Evolutionary conservation across 192 early-diverging fungal genomes (phyloP), one percentile per base, ranked within the genome.

Genomic region (Dispira simplex): DNA sequence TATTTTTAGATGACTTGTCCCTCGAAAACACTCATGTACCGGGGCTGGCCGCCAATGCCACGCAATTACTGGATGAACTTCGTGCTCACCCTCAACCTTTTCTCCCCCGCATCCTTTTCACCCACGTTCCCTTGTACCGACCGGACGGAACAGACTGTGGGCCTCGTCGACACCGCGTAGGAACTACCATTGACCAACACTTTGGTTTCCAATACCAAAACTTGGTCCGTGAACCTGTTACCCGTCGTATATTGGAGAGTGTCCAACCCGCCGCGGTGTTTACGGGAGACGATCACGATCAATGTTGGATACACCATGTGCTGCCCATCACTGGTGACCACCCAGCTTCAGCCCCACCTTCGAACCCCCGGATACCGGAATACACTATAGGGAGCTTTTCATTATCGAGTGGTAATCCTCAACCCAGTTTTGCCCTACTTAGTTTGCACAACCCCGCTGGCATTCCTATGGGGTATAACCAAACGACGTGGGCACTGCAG

Each of bases 221-320:
- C 67, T 76, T 94, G 68, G 72, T 98, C 10, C 70, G 68, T 11
- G 63, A 75, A 20, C 63, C 73, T 13, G 71, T 89, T 0, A 79
- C 89, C 0, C 57, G 67, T 9, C 28, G 74, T 18, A 78, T 98
- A 21, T 65, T 95, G 14, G 62, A 73, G 0, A 67, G 49, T 0
- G 73, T 91, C 21, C 66, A 80, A 46, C 92, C 95, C 0, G 65
- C 68, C 0, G 72, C 86, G 1, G 76, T 94, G 3, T 87, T 95
- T 52, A 90, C 86, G 65, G 95, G 92, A 20, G 92, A 98, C 65
- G 92, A 98, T 68, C 95, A 98, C 62, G 95, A 98, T 65, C 87
- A 85, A 63, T 98, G 95, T 69, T 78, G 76, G 52, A 66, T 86
- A 5, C 44, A 68, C 2, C 88, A 90, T 52, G 20, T 39, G 0